Conservation (phyloP, 768 basidiomycete species). For the Boletus sp. region DNA sequence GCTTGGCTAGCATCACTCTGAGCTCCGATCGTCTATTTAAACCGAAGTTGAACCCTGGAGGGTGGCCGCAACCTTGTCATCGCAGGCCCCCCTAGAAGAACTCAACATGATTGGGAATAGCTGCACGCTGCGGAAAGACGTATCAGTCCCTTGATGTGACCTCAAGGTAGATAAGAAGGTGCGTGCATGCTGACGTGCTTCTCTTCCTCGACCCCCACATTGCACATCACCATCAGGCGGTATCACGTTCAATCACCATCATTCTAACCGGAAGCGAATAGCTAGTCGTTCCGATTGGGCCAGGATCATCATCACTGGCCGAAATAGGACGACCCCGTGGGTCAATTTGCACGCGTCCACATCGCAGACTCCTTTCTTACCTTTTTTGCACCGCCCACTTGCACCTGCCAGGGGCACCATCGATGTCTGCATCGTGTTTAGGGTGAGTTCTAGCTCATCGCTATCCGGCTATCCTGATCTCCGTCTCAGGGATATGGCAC, state of each 20-base stretch:
- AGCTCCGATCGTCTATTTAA: neutral
- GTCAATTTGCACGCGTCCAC: slow-evolving; percentile 1
- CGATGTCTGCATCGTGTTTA: slow-evolving; percentile 21
- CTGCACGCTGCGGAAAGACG: neutral
- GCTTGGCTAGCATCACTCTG: neutral
- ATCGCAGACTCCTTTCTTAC: slow-evolving; percentile 1
- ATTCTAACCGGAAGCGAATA: slow-evolving; percentile 2
- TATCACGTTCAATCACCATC: neutral
- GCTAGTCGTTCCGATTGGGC: neutral
- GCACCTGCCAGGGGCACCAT: neutral
- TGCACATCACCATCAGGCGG: neutral
- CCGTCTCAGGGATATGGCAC: neutral
- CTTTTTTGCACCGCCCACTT: slow-evolving; percentile 8
- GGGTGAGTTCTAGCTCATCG: neutral
- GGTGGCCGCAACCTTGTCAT: neutral
- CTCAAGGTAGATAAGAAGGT: slow-evolving; percentile 4
- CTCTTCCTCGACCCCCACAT: neutral
- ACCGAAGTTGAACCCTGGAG: neutral
- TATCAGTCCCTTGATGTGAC: slow-evolving; percentile 9
- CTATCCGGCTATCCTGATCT: neutral
- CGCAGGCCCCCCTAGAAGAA: neutral
- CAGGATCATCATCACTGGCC: neutral
- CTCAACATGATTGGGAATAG: neutral
- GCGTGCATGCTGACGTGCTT: neutral
- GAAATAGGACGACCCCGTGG: neutral